Evolutionary conservation across 2,329 filamentous ascomycete species (phyloP).

Genomic region (Allantophomopsis cytisporea): DNA sequence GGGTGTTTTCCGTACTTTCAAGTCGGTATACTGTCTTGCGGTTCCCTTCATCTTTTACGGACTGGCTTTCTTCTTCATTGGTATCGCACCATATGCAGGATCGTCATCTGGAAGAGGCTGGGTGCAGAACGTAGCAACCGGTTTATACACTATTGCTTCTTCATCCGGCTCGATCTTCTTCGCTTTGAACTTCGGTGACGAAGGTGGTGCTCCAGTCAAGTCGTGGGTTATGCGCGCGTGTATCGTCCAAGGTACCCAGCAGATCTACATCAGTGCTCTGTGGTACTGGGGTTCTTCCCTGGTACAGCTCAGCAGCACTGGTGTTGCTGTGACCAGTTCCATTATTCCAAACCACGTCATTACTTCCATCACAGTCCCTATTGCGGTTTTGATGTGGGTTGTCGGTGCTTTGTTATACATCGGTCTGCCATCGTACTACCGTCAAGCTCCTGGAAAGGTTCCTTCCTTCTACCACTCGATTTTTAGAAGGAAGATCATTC

Average conservation of each 20-base stretch:
- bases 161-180: slow-evolving; percentile 52
- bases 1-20: slow-evolving; percentile 40
- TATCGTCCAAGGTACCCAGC: slow-evolving; percentile 52
- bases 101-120: slow-evolving; percentile 26
- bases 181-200: slow-evolving; percentile 52
- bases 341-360: slow-evolving; percentile 1
- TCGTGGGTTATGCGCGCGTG: slow-evolving; percentile 56
- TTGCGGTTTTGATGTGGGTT: slow-evolving; percentile 39
- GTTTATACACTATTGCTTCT: slow-evolving; percentile 46
- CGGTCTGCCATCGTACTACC: slow-evolving; percentile 51
- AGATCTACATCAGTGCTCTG: slow-evolving; percentile 48
- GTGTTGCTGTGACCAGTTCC: slow-evolving; percentile 15
- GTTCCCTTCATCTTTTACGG: slow-evolving; percentile 49
- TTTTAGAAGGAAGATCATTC: slow-evolving; percentile 44
- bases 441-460: slow-evolving; percentile 44
- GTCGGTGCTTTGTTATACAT: slow-evolving; percentile 39
- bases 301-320: slow-evolving; percentile 27
- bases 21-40: slow-evolving; percentile 39
- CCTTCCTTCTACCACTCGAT: slow-evolving; percentile 50
- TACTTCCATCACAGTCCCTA: slow-evolving; percentile 36
- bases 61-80: slow-evolving; percentile 46
- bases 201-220: slow-evolving; percentile 46
- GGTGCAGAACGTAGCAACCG: slow-evolving; percentile 48
- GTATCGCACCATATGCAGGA: slow-evolving; percentile 37
- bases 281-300: slow-evolving; percentile 54